Base-by-base conservation (phyloP, 139 green algal species). In the Chlamydomonas incerta region DNA sequence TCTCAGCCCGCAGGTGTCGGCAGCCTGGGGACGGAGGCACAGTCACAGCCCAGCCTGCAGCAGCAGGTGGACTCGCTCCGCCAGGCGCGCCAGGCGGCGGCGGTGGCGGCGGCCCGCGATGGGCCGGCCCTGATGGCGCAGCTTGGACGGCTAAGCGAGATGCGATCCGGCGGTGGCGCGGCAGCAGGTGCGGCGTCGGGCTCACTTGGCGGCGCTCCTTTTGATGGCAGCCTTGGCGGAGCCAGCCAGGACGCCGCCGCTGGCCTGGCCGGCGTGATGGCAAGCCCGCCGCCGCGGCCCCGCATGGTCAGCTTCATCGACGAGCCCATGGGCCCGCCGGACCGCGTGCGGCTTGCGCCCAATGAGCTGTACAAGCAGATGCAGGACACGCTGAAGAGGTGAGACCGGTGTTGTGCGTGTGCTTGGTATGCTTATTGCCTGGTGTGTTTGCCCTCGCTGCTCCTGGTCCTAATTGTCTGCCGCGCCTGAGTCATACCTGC, bases 341-440 rank as follows among this genome's bases (percentile, higher is more conserved):
- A 74, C 14, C 52, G 52, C 0, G 80, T 86, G 52, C 67, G 80
- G 34, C 26, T 86, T 35, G 80, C 80, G 29, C 80, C 80, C 3
- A 21, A 21, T 28, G 80, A 86, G 80, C 80, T 86, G 31, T 86
- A 70, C 26, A 31, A 58, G 31, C 80, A 86, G 50, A 86, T 86
- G 80, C 80, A 86, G 28, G 55, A 86, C 35, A 86, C 80, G 4
- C 52, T 86, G 14, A 86, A 86, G 21, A 80, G 52, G 80, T 86
- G 80, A 28, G 80, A n/a, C n/a, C n/a, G n/a, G n/a, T n/a, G n/a
- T n/a, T n/a, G n/a, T n/a, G n/a, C n/a, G n/a, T n/a, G n/a, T n/a
- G n/a, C n/a, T n/a, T n/a, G n/a, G n/a, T n/a, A n/a, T n/a, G n/a
- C n/a, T n/a, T n/a, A n/a, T n/a, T n/a, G n/a, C n/a, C n/a, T n/a